phyloP scores from a whole-genome alignment of 2,329 filamentous ascomycete species.

The Penicillium sp. region DNA sequence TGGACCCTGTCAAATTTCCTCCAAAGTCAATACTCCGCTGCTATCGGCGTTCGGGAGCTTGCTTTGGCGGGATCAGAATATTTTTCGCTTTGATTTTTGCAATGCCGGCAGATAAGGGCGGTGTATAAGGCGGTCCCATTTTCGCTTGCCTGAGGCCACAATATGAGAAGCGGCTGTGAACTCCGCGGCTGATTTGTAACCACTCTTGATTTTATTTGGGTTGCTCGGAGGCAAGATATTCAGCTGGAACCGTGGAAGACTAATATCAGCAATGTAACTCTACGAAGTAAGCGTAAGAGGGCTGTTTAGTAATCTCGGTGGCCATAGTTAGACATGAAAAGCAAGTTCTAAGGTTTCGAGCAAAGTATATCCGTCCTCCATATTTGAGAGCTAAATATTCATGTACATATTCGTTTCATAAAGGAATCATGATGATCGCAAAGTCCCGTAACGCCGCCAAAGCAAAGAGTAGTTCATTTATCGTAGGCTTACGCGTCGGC shows the following conservation, averaged over 20 bases:
- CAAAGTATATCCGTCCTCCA: background rate
- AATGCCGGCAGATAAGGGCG: slow-evolving; percentile 27
- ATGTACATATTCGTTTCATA: slow-evolving; percentile 8
- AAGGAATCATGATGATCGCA: background rate
- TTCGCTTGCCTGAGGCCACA: slow-evolving; percentile 3
- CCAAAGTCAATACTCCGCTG: slow-evolving; percentile 1
- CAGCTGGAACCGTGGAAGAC: background rate
- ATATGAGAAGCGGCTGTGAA: background rate
- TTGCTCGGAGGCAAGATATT: background rate
- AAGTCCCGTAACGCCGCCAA: background rate
- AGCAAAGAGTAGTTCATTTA: background rate
- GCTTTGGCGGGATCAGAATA: slow-evolving; percentile 24
- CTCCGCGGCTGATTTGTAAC: background rate
- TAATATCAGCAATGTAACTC: background rate
- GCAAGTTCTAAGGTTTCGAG: background rate
- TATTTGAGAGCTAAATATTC: slow-evolving; percentile 1
- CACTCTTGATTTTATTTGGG: background rate
- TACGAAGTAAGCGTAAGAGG: background rate
- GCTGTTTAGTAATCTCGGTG: background rate
- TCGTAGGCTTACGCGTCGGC: background rate
- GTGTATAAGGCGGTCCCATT: slow-evolving; percentile 23
- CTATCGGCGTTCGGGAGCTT: slow-evolving; percentile 13
- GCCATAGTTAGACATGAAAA: too few relatives aligned
- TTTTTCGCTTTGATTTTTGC: slow-evolving; percentile 32
- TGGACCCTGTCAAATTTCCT: background rate